Percentiles rank a stretch among this genome's conserved stretches.
phyloP scores from a whole-genome alignment of 75 land plant species.

The Azolla pinnata region DNA sequence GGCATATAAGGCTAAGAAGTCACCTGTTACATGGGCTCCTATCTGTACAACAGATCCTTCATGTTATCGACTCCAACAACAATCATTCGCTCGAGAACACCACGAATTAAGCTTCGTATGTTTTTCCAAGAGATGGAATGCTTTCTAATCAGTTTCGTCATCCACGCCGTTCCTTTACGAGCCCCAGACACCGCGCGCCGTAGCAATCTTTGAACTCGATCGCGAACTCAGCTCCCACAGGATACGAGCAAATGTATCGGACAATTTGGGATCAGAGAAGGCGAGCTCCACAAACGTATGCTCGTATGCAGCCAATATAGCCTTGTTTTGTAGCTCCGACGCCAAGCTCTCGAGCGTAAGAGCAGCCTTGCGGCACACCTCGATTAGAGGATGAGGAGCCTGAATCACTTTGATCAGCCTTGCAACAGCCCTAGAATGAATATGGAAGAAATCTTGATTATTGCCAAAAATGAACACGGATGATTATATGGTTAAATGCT shows the following conservation, averaged over 20 bases:
- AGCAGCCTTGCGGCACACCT: slow-evolving; percentile 85
- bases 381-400: slow-evolving; percentile 63
- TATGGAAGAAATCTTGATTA: background rate
- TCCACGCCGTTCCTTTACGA: slow-evolving; percentile 18
- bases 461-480: too few species aligned
- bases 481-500: too few species aligned
- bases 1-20: too few species aligned
- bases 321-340: slow-evolving; percentile 79
- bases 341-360: slow-evolving; percentile 75
- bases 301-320: slow-evolving; percentile 58
- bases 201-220: slow-evolving; percentile 43
- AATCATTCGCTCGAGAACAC: too few species aligned
- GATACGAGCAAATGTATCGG: slow-evolving; percentile 90
- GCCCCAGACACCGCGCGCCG: slow-evolving; percentile 70
- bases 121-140: too few species aligned
- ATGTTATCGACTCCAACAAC: too few species aligned
- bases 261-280: slow-evolving; percentile 54
- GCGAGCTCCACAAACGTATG: slow-evolving; percentile 83
- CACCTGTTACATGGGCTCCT: too few species aligned
- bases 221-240: slow-evolving; percentile 79
- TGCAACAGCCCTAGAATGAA: slow-evolving; percentile 65
- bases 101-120: too few species aligned
- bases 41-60: too few species aligned
- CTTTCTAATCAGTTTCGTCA: too few species aligned
- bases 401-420: slow-evolving; percentile 70